phyloP scores from a whole-genome alignment of 192 early-diverging fungal species.

The Coemansia sp. region DNA sequence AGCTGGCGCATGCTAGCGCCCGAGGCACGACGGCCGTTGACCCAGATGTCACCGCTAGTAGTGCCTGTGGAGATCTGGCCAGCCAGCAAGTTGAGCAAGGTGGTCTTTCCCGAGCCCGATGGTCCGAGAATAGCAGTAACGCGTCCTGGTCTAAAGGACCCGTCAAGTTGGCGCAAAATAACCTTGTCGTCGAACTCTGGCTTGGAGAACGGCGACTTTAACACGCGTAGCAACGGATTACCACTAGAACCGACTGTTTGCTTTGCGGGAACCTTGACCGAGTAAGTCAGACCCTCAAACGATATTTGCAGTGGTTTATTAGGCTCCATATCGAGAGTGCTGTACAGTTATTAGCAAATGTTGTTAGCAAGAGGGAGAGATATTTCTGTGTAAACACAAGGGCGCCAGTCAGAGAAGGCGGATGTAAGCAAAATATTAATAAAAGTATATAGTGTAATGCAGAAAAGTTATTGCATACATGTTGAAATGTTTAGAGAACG shows the following conservation, averaged over 20 bases:
- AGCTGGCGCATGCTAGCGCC: constrained; percentile 62
- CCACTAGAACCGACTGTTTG: not conserved
- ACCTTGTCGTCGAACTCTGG: constrained; percentile 34
- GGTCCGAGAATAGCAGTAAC: constrained; percentile 70
- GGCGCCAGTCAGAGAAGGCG: not conserved
- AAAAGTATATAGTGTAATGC: not conserved
- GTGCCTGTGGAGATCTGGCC: constrained; percentile 57
- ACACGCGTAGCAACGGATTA: not conserved
- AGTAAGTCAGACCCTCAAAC: constrained; percentile 45
- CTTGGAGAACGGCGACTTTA: constrained; percentile 12
- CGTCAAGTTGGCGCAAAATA: constrained; percentile 39
- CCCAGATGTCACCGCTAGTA: constrained; percentile 59
- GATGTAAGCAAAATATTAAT: not conserved
- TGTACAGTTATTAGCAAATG: not conserved
- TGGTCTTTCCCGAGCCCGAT: constrained; percentile 69
- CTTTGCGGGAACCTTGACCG: constrained; percentile 38
- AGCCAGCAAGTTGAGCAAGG: constrained; percentile 66
- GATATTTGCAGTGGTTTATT: constrained; percentile 42
- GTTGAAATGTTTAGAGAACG: not conserved
- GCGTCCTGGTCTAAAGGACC: constrained; percentile 59
- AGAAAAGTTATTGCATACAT: not conserved
- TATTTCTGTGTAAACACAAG: not conserved
- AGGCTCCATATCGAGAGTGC: constrained; percentile 16
- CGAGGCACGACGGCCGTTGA: constrained; percentile 61
- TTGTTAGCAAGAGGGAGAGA: not conserved